Conservation (phyloP, 2,329 filamentous ascomycete species). For the Parastagonospora nodorum region DNA sequence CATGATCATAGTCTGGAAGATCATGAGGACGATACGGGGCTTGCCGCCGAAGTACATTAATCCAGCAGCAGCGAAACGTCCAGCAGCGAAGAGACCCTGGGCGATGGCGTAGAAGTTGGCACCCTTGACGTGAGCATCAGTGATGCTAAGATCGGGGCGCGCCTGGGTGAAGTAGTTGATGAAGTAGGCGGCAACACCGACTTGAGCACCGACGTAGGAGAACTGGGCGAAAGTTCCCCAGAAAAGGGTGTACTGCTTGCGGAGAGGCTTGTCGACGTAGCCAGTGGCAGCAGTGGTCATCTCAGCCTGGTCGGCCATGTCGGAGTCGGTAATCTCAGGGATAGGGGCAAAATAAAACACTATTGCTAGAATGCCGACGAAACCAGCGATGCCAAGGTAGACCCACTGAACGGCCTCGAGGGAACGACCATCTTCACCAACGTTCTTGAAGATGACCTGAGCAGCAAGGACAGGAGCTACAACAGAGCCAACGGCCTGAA, state of each 20-base stretch:
- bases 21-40: conserved; percentile 44
- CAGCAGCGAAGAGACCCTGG: conserved; percentile 44
- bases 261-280: conserved; percentile 65
- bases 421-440: conserved; percentile 60
- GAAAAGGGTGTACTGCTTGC: conserved; percentile 61
- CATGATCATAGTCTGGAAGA: conserved; percentile 44
- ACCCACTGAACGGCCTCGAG: conserved; percentile 77
- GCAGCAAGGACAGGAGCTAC: conserved; percentile 74
- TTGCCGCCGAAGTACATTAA: conserved; percentile 44
- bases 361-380: conserved; percentile 68
- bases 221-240: conserved; percentile 50
- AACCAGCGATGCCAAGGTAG: conserved; percentile 77
- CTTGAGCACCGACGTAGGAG: conserved; percentile 59
- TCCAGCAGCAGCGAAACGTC: conserved; percentile 45
- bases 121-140: conserved; percentile 38
- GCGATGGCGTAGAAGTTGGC: conserved; percentile 48
- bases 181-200: conserved; percentile 61
- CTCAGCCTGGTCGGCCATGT: conserved; percentile 57
- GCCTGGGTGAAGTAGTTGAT: conserved; percentile 47
- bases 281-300: conserved; percentile 51
- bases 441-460: conserved; percentile 71
- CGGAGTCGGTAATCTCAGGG: conserved; percentile 73
- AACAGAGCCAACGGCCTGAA: conserved; percentile 77
- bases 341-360: conserved; percentile 71
- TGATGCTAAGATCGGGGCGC: conserved; percentile 31